Percentiles rank a stretch among this genome's conserved stretches.
phyloP scores from a whole-genome alignment of 2,329 filamentous ascomycete species.

The Botrytis paeoniae region DNA sequence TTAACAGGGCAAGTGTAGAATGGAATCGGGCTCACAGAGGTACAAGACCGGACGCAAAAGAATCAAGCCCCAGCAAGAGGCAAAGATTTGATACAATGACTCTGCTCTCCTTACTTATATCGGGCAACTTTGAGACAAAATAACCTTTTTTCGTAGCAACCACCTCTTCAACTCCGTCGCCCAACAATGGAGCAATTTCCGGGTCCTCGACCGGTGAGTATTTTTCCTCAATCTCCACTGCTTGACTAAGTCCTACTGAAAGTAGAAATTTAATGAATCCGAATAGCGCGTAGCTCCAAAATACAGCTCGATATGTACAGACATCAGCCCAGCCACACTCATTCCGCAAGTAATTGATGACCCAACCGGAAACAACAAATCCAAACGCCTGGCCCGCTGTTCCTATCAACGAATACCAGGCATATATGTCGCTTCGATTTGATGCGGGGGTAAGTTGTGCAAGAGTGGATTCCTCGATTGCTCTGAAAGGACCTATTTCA shows the following conservation, averaged over 20 bases:
- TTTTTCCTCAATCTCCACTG: conserved; percentile 41
- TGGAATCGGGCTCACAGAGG: conserved; percentile 48
- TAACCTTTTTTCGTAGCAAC: conserved; percentile 31
- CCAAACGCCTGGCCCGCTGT: conserved; percentile 60
- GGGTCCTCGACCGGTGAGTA: conserved; percentile 31
- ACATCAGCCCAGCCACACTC: conserved; percentile 44
- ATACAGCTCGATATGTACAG: conserved; percentile 53
- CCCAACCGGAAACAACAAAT: conserved; percentile 57
- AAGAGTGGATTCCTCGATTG: conserved; percentile 59
- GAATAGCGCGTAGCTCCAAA: conserved; percentile 54
- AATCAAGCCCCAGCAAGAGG: conserved; percentile 65
- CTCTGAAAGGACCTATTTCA: conserved; percentile 61
- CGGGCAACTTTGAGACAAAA: conserved; percentile 46
- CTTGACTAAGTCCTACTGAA: conserved; percentile 47
- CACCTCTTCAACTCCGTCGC: conserved; percentile 25
- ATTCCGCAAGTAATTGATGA: conserved; percentile 49
- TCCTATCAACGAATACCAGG: conserved; percentile 60
- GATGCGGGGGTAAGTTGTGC: conserved; percentile 51
- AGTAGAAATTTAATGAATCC: conserved; percentile 57
- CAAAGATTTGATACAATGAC: conserved; percentile 59
- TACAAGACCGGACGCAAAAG: conserved; percentile 68
- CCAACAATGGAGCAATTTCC: conserved; percentile 35
- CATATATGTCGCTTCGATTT: conserved; percentile 54
- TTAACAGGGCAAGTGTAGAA: conserved; percentile 34
- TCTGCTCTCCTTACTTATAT: conserved; percentile 55